These are phyloP conservation scores for Fusarium floridanum DNA, from an alignment of 2,329 filamentous ascomycete genomes.

Conservation along the genomic window DNA sequence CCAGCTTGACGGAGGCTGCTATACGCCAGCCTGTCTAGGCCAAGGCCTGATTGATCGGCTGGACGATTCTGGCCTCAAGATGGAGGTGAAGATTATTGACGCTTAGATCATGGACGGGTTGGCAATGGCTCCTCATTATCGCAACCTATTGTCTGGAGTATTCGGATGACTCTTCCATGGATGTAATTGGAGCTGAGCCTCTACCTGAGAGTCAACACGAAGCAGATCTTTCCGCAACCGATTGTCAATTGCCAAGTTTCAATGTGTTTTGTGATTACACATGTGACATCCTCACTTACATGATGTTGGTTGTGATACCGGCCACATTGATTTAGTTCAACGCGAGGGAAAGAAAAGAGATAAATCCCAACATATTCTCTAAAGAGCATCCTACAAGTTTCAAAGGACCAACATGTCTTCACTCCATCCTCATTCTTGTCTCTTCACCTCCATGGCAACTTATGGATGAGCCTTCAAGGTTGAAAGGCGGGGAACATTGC, in stretches of 20 bases:
- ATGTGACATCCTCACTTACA: neutral
- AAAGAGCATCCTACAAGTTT: neutral
- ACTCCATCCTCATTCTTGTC: neutral
- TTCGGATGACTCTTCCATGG: neutral
- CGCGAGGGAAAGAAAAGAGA: neutral
- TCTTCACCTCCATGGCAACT: neutral
- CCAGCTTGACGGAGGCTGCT: constrained; percentile 73
- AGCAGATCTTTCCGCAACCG: neutral
- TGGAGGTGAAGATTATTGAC: constrained; percentile 65
- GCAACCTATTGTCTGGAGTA: neutral
- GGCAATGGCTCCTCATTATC: neutral
- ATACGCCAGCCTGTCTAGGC: constrained; percentile 80
- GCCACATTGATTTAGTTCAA: neutral
- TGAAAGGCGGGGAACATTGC: constrained; percentile 1
- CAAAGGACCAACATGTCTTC: neutral
- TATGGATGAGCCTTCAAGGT: neutral
- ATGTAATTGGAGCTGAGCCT: neutral
- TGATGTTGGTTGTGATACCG: neutral
- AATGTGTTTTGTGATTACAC: neutral
- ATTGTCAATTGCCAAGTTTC: neutral
- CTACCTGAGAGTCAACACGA: neutral
- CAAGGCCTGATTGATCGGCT: constrained; percentile 75
- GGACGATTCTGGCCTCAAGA: constrained; percentile 70
- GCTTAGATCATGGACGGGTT: constrained; percentile 9
- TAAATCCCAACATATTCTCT: neutral